These are phyloP conservation scores for Stereocaulon alpinum DNA, from an alignment of 495 filamentous ascomycete species.

Conservation along the genomic window DNA sequence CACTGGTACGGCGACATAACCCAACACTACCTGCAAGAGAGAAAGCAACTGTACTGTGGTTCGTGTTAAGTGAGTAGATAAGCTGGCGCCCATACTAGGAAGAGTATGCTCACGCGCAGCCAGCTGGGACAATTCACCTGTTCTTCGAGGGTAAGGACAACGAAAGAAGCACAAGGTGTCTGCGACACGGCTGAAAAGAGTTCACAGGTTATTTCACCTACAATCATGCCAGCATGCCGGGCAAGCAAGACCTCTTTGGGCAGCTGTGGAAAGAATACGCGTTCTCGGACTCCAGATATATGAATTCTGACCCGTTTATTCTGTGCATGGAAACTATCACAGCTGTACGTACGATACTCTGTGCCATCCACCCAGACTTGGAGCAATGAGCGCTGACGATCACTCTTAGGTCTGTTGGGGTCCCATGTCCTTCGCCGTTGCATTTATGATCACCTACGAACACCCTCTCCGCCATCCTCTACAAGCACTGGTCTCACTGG, in stretches of 20 bases:
- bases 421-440: conserved; percentile 63
- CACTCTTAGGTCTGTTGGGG: conserved; percentile 57
- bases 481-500: conserved; percentile 62
- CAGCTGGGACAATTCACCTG: conserved; percentile 59
- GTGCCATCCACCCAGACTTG: conserved; percentile 13
- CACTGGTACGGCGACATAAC: conserved; percentile 36
- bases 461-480: conserved; percentile 58
- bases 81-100: not conserved
- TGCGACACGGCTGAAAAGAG: not conserved
- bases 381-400: conserved; percentile 10
- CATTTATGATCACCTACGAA: conserved; percentile 45
- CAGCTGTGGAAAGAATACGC: conserved; percentile 89
- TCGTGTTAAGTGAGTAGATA: conserved; percentile 45
- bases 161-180: not conserved
- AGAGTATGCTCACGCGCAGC: conserved; percentile 26
- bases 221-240: conserved; percentile 51
- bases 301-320: conserved; percentile 69
- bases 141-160: conserved; percentile 57
- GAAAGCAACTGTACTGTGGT: conserved; percentile 53
- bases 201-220: conserved; percentile 59
- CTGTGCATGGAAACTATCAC: conserved; percentile 79
- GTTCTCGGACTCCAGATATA: conserved; percentile 70
- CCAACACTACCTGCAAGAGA: conserved; percentile 40
- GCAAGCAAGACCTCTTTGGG: conserved; percentile 53
- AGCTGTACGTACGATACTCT: conserved; percentile 43